Percentiles rank a stretch among this genome's conserved stretches.
Evolutionary conservation across 2,329 filamentous ascomycete species (phyloP).

Genomic region (Aspergillus pseudotamarii): DNA sequence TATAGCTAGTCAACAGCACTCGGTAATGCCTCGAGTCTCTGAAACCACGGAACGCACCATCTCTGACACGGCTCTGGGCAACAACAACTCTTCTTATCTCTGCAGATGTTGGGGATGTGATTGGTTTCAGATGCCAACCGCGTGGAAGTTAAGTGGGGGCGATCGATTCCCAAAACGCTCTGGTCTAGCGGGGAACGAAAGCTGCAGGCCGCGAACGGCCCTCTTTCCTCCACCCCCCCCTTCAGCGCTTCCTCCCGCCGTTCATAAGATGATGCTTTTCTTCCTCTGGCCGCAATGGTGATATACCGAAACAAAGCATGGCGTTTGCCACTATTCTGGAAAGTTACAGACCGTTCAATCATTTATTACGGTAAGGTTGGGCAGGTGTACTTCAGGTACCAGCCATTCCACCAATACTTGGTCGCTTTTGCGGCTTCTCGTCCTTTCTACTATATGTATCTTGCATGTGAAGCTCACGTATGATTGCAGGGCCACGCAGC

Average conservation of each 20-base stretch:
- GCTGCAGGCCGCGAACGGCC: slow-evolving; percentile 1
- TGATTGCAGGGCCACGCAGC: neutral
- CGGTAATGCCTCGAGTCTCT: neutral
- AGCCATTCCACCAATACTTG: too few species aligned
- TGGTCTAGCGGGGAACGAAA: slow-evolving; percentile 1
- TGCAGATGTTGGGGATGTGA: neutral
- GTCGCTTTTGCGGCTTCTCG: neutral
- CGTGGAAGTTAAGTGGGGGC: neutral
- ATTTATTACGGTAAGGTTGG: neutral
- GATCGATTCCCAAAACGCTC: neutral
- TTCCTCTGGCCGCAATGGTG: neutral
- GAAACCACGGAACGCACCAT: neutral
- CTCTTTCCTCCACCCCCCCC: neutral
- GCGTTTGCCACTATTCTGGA: slow-evolving; percentile 1
- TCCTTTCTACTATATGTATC: neutral
- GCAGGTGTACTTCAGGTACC: neutral
- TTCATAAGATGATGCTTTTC: neutral
- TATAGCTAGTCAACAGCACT: neutral
- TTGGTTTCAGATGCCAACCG: neutral
- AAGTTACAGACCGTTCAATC: neutral
- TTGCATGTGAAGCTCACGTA: neutral
- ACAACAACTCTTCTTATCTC: slow-evolving; percentile 1
- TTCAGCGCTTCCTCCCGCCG: neutral
- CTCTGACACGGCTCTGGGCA: neutral
- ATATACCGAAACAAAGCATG: neutral